Evolutionary conservation across 1,284 basidiomycete species (phyloP), one percentile per base, ranked within the genome.

Genomic region (Cystobasidiaceae sp.): DNA sequence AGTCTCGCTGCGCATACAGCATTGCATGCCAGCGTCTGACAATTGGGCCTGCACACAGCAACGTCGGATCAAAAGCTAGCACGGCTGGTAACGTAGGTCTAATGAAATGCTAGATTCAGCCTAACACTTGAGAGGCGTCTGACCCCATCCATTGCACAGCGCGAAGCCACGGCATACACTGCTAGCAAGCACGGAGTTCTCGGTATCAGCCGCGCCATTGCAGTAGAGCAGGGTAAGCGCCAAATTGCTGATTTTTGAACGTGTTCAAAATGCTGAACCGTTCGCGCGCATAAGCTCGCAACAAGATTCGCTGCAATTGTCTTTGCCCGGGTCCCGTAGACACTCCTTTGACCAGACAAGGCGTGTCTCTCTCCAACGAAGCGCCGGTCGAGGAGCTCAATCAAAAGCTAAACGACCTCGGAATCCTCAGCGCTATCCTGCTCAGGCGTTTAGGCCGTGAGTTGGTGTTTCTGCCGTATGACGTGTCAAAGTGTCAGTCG

Each of bases 141-240:
- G n/a, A 39, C 7, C 32, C 4, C 15, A 25, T 52, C 4, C n/a
- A 21, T 55, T 55, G 7, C 15, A 48, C 28, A 65, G 63, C 56
- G 48, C 25, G 56, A 66, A 15, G 63, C 52, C 21, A 54, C 51
- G 5, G 63, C 56, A 39, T 66, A 66, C 30, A 52, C 49, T 8
- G 63, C 63, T n/a, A 58, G 55, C 39, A 66, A 66, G 46, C 63
- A 66, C 41, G 52, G 54, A n/a, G 63, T 59, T n/a, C 56, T 66
- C 6, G 63, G 63, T 9, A 58, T 66, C 17, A 58, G 44, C 32
- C 55, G 63, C 23, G 49, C 45, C 30, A 46, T 66, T 6, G 63
- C 63, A 4, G 39, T 56, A 25, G 63, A 66, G 39, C 52, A 66
- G 30, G 59, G 48, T 43, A 19, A 62, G 50, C 19, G 50, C n/a